A percentile compares a stretch with the other conserved stretches of the same genome.
Evolutionary conservation across 1,284 basidiomycete genomes (phyloP).

Genomic region (Sporisorium sorghi): DNA sequence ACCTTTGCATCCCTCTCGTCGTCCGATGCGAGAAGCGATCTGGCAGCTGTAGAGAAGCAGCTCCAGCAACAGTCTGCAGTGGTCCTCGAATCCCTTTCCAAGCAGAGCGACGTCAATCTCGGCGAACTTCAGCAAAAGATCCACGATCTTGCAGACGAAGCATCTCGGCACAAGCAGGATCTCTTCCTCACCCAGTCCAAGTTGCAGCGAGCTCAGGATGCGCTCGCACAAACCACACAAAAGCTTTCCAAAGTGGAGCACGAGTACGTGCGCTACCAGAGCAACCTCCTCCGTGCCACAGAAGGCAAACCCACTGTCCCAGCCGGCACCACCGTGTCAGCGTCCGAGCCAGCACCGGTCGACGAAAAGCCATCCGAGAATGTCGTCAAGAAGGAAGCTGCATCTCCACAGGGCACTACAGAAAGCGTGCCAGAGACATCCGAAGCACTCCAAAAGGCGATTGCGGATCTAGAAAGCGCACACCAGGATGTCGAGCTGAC

Average conservation of each 20-base stretch:
- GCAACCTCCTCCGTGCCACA: constrained; percentile 49
- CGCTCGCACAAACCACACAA: constrained; percentile 26
- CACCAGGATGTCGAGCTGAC: constrained; percentile 44
- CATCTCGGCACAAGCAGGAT: constrained; percentile 48
- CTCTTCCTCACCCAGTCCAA: constrained; percentile 52
- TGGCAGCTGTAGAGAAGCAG: constrained; percentile 26
- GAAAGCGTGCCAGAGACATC: constrained; percentile 18
- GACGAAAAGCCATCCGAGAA: constrained; percentile 1
- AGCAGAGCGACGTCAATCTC: constrained; percentile 43
- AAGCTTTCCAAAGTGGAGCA: constrained; percentile 48
- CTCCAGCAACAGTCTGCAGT: constrained; percentile 36
- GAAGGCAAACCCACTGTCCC: constrained; percentile 44
- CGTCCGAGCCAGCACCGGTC: constrained; percentile 11
- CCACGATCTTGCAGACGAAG: constrained; percentile 48
- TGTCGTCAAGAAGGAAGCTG: constrained; percentile 17
- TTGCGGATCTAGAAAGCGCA: constrained; percentile 33
- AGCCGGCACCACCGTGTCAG: constrained; percentile 19
- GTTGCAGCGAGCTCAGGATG: constrained; percentile 41
- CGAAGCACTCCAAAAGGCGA: constrained; percentile 35
- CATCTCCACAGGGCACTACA: constrained; percentile 1
- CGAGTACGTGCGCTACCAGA: constrained; percentile 52
- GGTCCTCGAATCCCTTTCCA: constrained; percentile 41
- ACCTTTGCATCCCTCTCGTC: constrained; percentile 21
- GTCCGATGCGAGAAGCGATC: constrained; percentile 19
- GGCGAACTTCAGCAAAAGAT: constrained; percentile 40